phyloP scores from a whole-genome alignment of 2,329 filamentous ascomycete species.

The Aureobasidium sp. region DNA sequence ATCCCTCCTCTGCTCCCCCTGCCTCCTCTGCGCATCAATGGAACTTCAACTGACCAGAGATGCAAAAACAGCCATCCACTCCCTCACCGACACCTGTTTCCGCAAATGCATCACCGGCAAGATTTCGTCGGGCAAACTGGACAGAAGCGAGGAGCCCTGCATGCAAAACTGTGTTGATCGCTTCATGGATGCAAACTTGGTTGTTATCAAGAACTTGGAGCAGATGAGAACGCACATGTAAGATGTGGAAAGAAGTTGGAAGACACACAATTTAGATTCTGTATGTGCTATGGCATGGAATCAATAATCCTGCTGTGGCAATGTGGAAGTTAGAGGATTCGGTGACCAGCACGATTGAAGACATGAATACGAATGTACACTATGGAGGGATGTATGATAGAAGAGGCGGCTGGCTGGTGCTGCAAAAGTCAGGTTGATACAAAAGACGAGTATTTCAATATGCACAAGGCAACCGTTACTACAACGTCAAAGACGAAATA shows the following conservation, averaged over 20 bases:
- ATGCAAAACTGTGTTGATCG: slow-evolving; percentile 88
- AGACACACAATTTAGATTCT: no score
- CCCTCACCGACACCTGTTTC: slow-evolving; percentile 75
- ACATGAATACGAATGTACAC: neutral
- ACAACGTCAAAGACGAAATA: neutral
- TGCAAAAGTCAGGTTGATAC: neutral
- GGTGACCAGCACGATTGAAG: neutral
- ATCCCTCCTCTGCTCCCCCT: no score
- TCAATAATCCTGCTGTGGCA: no score
- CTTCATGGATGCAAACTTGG: slow-evolving; percentile 80
- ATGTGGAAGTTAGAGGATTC: no score
- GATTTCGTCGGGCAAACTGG: slow-evolving; percentile 64
- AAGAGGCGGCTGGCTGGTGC: neutral
- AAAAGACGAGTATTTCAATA: neutral
- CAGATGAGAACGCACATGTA: slow-evolving; percentile 37
- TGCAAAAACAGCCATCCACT: slow-evolving; percentile 45
- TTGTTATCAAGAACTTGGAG: slow-evolving; percentile 80
- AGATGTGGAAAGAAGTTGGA: neutral
- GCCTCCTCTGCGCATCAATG: no score
- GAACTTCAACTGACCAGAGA: neutral
- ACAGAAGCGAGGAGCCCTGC: slow-evolving; percentile 71
- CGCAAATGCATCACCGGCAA: slow-evolving; percentile 78
- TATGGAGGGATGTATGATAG: slow-evolving; percentile 7
- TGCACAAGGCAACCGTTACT: neutral
- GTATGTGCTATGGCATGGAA: no score